Evolutionary conservation across 805 yeast genomes (phyloP), one percentile per base, ranked within the genome.

Genomic region (Candida dajiaensis): DNA sequence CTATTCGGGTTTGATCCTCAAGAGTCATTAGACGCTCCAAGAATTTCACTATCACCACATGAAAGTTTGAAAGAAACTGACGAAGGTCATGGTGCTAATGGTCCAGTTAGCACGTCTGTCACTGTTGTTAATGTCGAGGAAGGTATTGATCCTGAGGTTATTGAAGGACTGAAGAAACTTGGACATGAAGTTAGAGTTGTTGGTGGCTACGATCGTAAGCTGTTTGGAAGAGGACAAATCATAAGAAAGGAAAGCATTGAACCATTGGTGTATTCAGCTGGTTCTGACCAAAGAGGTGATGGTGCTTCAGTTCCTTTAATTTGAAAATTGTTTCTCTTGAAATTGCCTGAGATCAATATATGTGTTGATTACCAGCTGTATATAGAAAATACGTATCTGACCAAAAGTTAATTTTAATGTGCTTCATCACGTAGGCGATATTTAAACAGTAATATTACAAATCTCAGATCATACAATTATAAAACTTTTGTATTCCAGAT

Each of bases 241-340:
- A 84, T 86, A 48, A 73, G 71, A 57, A 74, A 70, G 46, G 72
- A 67, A 65, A 22, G 36, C 7, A 16, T 77, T 22, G 11, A 40
- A 75, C 2, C 54, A 58, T 62, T 74, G 35, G 72, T 81, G 2
- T 82, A 77, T 60, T 69, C 82, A 36, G 95, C 78, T 11, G 95
- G 95, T 2, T 78, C 85, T 45, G 95, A 86, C 54, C 74, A 71
- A n/a, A 72, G 95, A 44, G 95, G 90, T n/a, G 95, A 86, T 62
- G 95, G 95, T 8, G 84, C 85, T 3, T 82, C 92, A 11, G 76
- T 76, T 19, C 50, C 50, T 21, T 44, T 44, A 11, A 18, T 43
- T 22, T 47, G 26, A 38, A 11, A 38, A 13, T 3, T 4, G n/a
- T 13, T 13, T 7, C 28, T n/a, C n/a, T n/a, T n/a, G n/a, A n/a